Conservation (phyloP, 2,329 filamentous ascomycete genomes). For the Blastomyces percursus region DNA sequence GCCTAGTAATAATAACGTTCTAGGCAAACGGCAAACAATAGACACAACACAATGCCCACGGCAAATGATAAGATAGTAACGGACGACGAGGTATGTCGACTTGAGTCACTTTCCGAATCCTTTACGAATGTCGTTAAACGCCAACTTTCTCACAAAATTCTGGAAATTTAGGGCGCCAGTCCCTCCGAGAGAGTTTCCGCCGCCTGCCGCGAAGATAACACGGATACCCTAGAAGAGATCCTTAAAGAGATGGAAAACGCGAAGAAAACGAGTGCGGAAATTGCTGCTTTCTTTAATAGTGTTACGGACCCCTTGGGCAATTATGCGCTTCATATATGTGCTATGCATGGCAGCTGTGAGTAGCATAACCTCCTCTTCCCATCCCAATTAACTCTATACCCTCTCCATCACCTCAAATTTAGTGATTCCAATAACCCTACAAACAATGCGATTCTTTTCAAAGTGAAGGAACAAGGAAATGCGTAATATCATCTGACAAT, state of each 20-base stretch:
- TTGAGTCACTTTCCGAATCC: background rate
- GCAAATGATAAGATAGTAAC: conserved; percentile 30
- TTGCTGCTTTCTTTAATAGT: conserved; percentile 70
- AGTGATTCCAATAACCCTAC: background rate
- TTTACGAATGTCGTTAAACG: background rate
- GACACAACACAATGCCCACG: background rate
- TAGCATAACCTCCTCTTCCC: conserved; percentile 13
- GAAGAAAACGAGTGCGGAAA: conserved; percentile 48
- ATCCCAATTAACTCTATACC: background rate
- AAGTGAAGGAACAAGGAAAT: background rate
- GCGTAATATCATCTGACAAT: background rate
- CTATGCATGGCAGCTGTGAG: conserved; percentile 73
- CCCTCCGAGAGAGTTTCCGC: conserved; percentile 78
- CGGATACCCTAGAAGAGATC: conserved; percentile 67
- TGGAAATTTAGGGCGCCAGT: conserved; percentile 59
- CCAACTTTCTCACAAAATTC: conserved; percentile 8
- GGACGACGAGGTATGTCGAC: conserved; percentile 31
- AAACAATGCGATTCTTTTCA: background rate
- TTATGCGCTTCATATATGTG: conserved; percentile 81
- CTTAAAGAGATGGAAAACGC: conserved; percentile 44
- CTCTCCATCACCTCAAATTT: background rate
- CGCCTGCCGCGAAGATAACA: conserved; percentile 87
- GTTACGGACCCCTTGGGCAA: conserved; percentile 79
- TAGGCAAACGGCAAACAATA: background rate
- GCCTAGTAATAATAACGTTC: no score